These are phyloP conservation scores for Colletotrichum sp. DNA, from an alignment of 2,329 filamentous ascomycete species.

Conservation along the genomic window DNA sequence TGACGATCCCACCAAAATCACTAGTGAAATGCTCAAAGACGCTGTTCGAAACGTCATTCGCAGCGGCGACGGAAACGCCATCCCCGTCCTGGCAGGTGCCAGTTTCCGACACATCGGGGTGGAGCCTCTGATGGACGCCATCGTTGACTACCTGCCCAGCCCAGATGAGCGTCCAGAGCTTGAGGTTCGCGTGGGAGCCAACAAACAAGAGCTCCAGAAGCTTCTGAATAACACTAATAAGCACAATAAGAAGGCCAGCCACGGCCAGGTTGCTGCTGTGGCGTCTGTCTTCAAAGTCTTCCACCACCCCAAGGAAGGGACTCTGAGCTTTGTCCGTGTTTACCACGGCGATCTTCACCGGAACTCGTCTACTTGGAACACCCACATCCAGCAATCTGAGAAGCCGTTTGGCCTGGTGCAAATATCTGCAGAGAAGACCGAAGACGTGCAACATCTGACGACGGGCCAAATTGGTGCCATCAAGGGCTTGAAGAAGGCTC, in stretches of 20 bases:
- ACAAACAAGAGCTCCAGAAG: slow-evolving; percentile 50
- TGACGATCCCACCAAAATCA: slow-evolving; percentile 77
- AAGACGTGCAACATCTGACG: slow-evolving; percentile 80
- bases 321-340: slow-evolving; percentile 89
- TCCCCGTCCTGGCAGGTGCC: slow-evolving; percentile 89
- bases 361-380: slow-evolving; percentile 83
- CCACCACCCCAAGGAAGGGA: slow-evolving; percentile 82
- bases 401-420: slow-evolving; percentile 81
- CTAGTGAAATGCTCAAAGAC: slow-evolving; percentile 69
- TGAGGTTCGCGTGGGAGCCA: slow-evolving; percentile 71
- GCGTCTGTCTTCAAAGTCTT: slow-evolving; percentile 93
- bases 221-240: slow-evolving; percentile 32
- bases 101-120: slow-evolving; percentile 95
- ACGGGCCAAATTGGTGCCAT: slow-evolving; percentile 95
- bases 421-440: slow-evolving; percentile 87
- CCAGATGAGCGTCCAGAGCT: slow-evolving; percentile 82
- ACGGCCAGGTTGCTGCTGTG: slow-evolving; percentile 48
- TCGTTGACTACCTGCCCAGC: slow-evolving; percentile 85
- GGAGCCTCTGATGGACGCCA: slow-evolving; percentile 86
- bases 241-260: slow-evolving; percentile 32
- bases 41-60: slow-evolving; percentile 77
- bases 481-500: slow-evolving; percentile 85
- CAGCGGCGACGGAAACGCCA: slow-evolving; percentile 71
- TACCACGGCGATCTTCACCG: slow-evolving; percentile 83
- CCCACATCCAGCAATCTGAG: slow-evolving; percentile 80